Evolutionary conservation across 352 stramenopile genomes (phyloP), one percentile per base, ranked within the genome.

Genomic region (Phytopythium boreale): DNA sequence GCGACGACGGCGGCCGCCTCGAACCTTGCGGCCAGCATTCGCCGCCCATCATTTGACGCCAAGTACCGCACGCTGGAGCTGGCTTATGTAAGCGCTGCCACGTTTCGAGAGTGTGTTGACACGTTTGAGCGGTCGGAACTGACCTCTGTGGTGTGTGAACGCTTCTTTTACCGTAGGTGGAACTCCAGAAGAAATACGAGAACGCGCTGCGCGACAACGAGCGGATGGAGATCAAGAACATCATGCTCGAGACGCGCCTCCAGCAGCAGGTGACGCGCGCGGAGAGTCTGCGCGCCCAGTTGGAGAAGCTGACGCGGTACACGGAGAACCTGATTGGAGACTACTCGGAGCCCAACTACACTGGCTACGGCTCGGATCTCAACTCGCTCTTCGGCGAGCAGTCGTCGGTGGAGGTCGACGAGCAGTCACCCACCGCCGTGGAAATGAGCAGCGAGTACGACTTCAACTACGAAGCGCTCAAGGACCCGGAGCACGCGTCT

Each of bases 221-320:
- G 43, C 71, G 77, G 52, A 57, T 89, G 43, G 74, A 90, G 65
- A 70, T 77, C 47, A 83, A 85, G 59, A 90, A 89, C 24, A 71
- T 72, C 22, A 77, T 84, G 73, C 65, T 92, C 4, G 80, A 89
- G 64, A 87, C 86, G 19, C 71, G 74, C 29, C 69, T 92, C 31
- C 75, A 85, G 43, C 80, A 91, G 55, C 76, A 92, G 64, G 86
- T 76, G 1, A 87, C 79, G 27, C 68, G 83, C 10, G 83, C 84
- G 39, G 73, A 84, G 52, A 83, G 80, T 59, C 71, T 92, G 24
- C 84, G 84, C 34, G 76, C 76, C 14, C 79, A 90, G 50, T 71
- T 92, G 11, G 81, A 89, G 66, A 84, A 90, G 56, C 61, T 90
- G 41, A 89, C 84, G 34, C 69, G 86, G 67, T 90, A 90, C 61